phyloP scores from a whole-genome alignment of 1,284 basidiomycete species.

The Irpex sp. region DNA sequence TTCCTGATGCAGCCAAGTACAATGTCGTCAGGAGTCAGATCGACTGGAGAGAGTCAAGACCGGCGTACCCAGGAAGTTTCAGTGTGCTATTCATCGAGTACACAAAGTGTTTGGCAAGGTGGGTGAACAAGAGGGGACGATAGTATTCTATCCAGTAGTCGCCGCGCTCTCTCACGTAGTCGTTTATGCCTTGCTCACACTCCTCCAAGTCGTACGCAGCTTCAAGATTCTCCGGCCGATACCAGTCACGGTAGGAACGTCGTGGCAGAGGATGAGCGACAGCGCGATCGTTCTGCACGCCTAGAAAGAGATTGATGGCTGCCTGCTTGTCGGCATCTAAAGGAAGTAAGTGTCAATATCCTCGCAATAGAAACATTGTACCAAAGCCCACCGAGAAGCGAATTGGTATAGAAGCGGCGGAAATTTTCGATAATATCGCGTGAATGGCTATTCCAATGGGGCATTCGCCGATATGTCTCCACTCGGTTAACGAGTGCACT shows the following conservation, averaged over 20 bases:
- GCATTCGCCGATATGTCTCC: conserved; percentile 94
- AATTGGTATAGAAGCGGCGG: conserved; percentile 94
- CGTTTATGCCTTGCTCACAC: conserved; percentile 49
- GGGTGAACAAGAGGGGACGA: conserved; percentile 79
- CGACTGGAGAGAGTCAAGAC: not conserved
- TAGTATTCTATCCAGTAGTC: conserved; percentile 94
- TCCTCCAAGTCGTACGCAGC: conserved; percentile 56
- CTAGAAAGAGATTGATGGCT: conserved; percentile 96
- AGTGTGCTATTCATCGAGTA: conserved; percentile 85
- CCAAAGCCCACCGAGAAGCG: conserved; percentile 64
- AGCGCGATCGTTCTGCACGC: conserved; percentile 63
- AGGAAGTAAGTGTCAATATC: not conserved
- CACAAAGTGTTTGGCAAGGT: conserved; percentile 80
- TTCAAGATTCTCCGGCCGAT: conserved; percentile 65
- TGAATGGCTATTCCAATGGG: conserved; percentile 97
- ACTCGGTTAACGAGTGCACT: conserved; percentile 96
- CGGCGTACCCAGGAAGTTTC: conserved; percentile 70
- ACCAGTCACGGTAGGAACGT: conserved; percentile 83
- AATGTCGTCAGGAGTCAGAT: conserved; percentile 13
- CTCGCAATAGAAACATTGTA: not conserved
- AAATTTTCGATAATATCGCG: conserved; percentile 97
- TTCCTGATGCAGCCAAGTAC: conserved; percentile 42
- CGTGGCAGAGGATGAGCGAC: conserved; percentile 45
- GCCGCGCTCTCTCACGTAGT: conserved; percentile 55
- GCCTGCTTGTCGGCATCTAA: conserved; percentile 96